Base-by-base conservation (phyloP, 2,329 filamentous ascomycete species). In the Fusarium marasasianum region DNA sequence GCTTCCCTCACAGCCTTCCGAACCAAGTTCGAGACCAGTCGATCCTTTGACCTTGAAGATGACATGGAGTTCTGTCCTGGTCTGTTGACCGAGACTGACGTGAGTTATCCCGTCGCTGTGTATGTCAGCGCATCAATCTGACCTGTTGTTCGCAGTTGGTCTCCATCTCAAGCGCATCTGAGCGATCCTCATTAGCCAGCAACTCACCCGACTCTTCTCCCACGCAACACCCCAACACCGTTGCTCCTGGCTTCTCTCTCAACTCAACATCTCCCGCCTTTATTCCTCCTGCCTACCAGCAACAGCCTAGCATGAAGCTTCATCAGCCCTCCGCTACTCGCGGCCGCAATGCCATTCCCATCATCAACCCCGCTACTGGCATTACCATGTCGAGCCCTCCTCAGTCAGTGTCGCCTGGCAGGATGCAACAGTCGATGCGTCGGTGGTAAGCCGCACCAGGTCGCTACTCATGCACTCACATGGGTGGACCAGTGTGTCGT, bases 61-160 rank as follows among this genome's bases (percentile, higher is more conserved):
- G 96, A 98, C 82, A 89, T 98, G 85, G 93, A 98, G 83, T 98
- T 98, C 84, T 98, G 95, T 85, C 96, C 96, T 73, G 91, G 92
- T 82, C 89, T 98, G 77, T 87, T 98, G 86, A 97, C 95, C 41
- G 95, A 98, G 85, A 95, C 90, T 84, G 95, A 98, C 91, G 95
- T 98, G 91, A 89, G 89, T 90, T 76, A 29, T 56, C 67, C 77
- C 35, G 63, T 59, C 60, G 73, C 71, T 66, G 38, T 37, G n/a
- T 43, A 56, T 61, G 50, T 44, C 41, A 43, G 68, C 60, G 69
- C 57, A 70, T 38, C 63, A 64, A 67, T 79, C 80, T 82, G 77
- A 83, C 80, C 74, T 84, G 77, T 82, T 80, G 67, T 72, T 73
- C 74, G 82, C 86, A 98, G 94, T 87, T 97, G 81, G 92, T 95